Evolutionary conservation across 306 rosid species (phyloP).

Genomic region (Calophaca sinica): DNA sequence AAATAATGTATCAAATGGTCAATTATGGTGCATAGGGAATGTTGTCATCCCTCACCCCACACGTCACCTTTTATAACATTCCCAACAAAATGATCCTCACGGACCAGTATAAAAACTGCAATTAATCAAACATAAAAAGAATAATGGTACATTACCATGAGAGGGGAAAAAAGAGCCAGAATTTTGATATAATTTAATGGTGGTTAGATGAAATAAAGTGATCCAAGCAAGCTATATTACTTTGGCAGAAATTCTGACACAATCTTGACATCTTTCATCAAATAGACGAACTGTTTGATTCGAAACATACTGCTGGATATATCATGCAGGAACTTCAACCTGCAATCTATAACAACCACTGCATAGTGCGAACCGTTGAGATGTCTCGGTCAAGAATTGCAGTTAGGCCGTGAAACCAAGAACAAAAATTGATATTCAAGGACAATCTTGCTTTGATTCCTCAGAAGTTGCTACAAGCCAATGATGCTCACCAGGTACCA

Average conservation of each 20-base stretch:
- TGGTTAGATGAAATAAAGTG: background rate
- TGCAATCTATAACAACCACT: slow-evolving; percentile 2
- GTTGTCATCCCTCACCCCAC: too few relatives aligned
- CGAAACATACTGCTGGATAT: background rate
- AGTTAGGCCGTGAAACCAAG: slow-evolving; percentile 14
- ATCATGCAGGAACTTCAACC: slow-evolving; percentile 21
- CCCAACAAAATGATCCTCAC: too few relatives aligned
- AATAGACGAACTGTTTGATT: slow-evolving; percentile 28
- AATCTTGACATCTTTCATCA: slow-evolving; percentile 12
- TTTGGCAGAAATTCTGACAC: background rate
- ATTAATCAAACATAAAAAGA: too few relatives aligned
- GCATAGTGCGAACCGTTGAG: background rate
- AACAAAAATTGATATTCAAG: slow-evolving; percentile 30
- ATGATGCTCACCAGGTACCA: slow-evolving; percentile 28
- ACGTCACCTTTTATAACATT: too few relatives aligned
- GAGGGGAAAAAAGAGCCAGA: too few relatives aligned
- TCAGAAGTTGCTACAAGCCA: background rate
- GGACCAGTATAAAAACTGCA: too few relatives aligned
- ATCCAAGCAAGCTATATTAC: background rate
- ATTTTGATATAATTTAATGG: background rate
- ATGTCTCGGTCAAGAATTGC: background rate
- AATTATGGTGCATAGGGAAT: too few relatives aligned
- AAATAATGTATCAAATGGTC: too few relatives aligned
- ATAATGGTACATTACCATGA: too few relatives aligned
- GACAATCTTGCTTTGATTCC: slow-evolving; percentile 30